Conservation (phyloP, 208 protist species). For the Leishmania braziliensis region DNA sequence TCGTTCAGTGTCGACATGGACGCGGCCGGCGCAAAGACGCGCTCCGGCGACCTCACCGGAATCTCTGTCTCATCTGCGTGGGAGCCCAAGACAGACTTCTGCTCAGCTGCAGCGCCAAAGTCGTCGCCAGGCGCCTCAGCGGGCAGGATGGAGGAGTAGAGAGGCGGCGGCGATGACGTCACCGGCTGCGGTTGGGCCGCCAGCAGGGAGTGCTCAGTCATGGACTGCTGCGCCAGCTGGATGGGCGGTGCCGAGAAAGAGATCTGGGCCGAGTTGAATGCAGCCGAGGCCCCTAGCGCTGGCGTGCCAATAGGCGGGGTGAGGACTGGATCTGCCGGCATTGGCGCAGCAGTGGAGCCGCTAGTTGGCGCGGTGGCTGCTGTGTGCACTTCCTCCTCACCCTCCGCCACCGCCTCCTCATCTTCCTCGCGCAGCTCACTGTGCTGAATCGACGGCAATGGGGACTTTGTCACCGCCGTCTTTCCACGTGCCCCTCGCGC, state of each 20-base stretch:
- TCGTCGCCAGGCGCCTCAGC: not conserved
- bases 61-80: not conserved
- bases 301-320: not conserved
- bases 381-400: not conserved
- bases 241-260: not conserved
- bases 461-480: not conserved
- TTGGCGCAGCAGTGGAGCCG: not conserved
- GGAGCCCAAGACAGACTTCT: not conserved
- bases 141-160: not conserved
- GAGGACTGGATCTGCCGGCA: not conserved
- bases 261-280: not conserved
- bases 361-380: not conserved
- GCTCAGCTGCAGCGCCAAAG: not conserved
- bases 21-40: conserved; percentile 11
- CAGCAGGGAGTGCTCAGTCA: not conserved
- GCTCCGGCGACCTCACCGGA: conserved; percentile 22
- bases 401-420: not conserved
- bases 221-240: not conserved
- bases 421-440: conserved; percentile 1
- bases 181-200: no score
- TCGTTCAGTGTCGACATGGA: conserved; percentile 24
- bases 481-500: not conserved
- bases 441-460: not conserved
- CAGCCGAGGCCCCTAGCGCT: not conserved
- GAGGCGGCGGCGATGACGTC: not conserved